Percentiles rank a stretch among this genome's conserved stretches.
phyloP scores from a whole-genome alignment of 2,329 filamentous ascomycete genomes.

The Colletotrichum truncatum region DNA sequence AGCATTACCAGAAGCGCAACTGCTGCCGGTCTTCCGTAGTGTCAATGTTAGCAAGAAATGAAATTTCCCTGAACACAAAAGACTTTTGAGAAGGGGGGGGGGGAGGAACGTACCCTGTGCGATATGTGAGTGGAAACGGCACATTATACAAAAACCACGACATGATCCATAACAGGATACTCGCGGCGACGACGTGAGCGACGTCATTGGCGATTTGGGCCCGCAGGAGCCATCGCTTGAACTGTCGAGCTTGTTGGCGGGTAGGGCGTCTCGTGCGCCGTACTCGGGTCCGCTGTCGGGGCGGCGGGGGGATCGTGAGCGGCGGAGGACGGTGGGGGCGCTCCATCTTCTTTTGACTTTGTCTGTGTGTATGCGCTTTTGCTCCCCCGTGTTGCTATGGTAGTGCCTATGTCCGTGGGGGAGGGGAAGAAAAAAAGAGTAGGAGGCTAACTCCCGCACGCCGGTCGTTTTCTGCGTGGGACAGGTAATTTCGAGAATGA shows the following conservation, averaged over 20 bases:
- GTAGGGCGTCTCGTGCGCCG: slow-evolving; percentile 7
- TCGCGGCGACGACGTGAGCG: slow-evolving; percentile 40
- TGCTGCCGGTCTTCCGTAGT: slow-evolving; percentile 40
- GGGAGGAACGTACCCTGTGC: slow-evolving; percentile 22
- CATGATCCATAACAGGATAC: slow-evolving; percentile 43
- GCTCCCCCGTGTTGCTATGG: background rate
- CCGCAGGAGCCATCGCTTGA: slow-evolving; percentile 25
- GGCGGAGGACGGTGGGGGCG: slow-evolving; percentile 41
- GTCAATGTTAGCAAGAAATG: background rate
- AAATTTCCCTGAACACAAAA: background rate
- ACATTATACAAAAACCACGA: slow-evolving; percentile 42
- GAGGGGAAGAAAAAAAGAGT: too few species aligned
- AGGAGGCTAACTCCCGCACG: background rate
- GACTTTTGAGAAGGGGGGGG: background rate
- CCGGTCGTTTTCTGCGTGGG: background rate
- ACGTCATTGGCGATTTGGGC: slow-evolving; percentile 41
- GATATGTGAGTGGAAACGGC: slow-evolving; percentile 28
- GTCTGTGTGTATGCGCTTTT: background rate
- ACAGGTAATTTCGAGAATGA: background rate
- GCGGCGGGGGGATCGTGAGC: slow-evolving; percentile 41
- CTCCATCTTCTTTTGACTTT: too few species aligned
- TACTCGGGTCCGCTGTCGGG: slow-evolving; percentile 20
- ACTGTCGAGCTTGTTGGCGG: slow-evolving; percentile 9
- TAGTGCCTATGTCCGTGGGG: background rate
- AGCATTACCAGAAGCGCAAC: slow-evolving; percentile 42